A percentile compares a stretch with the other conserved stretches of the same genome.
These are phyloP conservation scores for Colletotrichum ledebouriae DNA, from an alignment of 2,329 filamentous ascomycete species.

Conservation along the genomic window DNA sequence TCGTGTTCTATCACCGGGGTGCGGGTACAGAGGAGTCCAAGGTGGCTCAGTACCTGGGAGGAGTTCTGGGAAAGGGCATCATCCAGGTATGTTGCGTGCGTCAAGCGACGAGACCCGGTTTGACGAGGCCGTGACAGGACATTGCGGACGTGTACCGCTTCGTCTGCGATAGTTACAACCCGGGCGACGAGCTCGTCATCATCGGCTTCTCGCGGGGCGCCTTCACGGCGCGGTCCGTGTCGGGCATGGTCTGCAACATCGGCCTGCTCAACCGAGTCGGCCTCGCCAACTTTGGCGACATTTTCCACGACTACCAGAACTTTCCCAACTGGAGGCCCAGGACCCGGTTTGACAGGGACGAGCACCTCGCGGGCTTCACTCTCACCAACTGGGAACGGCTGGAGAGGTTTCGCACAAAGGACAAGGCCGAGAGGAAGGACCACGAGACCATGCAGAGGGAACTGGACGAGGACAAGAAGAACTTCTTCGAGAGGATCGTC, in stretches of 20 bases:
- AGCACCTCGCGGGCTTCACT: constrained; percentile 35
- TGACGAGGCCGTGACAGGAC: constrained; percentile 40
- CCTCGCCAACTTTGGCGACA: constrained; percentile 33
- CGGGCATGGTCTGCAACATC: constrained; percentile 45
- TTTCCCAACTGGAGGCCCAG: constrained; percentile 28
- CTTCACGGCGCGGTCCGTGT: constrained; percentile 54
- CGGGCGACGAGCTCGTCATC: constrained; percentile 52
- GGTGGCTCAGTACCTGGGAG: constrained; percentile 45
- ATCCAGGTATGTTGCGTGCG: constrained; percentile 29
- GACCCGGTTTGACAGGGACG: constrained; percentile 5
- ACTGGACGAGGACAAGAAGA: constrained; percentile 20
- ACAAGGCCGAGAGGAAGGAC: not conserved
- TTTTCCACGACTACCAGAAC: constrained; percentile 43
- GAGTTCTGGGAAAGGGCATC: constrained; percentile 47
- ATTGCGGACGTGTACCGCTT: constrained; percentile 55
- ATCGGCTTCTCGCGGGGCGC: constrained; percentile 54
- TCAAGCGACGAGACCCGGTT: not conserved
- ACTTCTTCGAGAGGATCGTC: constrained; percentile 13
- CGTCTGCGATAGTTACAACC: constrained; percentile 52
- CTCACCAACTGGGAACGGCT: constrained; percentile 23
- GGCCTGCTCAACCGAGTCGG: constrained; percentile 41
- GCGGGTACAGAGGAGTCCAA: constrained; percentile 49
- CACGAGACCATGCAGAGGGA: not conserved
- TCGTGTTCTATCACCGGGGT: constrained; percentile 55
- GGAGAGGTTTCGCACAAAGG: not conserved